A percentile compares a stretch with the other conserved stretches of the same genome.
Evolutionary conservation across 176 grass and related monocot genomes (phyloP).

Genomic region (Oryza rufipogon): DNA sequence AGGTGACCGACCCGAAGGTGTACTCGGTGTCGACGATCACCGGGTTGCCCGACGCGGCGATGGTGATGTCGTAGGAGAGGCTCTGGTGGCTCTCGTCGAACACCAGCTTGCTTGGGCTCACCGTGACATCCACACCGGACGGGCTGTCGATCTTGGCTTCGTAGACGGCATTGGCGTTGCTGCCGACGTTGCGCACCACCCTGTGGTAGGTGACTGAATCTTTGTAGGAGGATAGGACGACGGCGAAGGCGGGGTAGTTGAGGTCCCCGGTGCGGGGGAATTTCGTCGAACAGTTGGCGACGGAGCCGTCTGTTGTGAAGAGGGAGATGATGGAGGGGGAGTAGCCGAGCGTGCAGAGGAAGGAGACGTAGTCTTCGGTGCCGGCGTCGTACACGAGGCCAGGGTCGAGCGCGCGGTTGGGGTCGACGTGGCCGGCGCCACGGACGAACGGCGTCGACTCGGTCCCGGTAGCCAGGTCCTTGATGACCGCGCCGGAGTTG

Average conservation of each 20-base stretch:
- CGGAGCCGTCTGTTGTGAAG: slow-evolving; percentile 57
- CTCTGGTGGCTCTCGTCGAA: slow-evolving; percentile 56
- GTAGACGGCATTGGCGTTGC: slow-evolving; percentile 52
- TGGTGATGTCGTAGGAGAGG: slow-evolving; percentile 63
- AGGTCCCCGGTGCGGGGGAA: slow-evolving; percentile 64
- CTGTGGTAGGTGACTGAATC: slow-evolving; percentile 66
- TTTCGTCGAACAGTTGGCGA: slow-evolving; percentile 64
- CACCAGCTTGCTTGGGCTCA: slow-evolving; percentile 85
- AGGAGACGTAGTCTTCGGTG: slow-evolving; percentile 65
- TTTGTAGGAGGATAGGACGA: slow-evolving; percentile 62
- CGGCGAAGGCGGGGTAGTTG: slow-evolving; percentile 83
- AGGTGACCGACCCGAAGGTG: slow-evolving; percentile 63
- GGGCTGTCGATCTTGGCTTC: slow-evolving; percentile 49
- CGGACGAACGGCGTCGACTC: slow-evolving; percentile 81
- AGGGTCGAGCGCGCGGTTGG: slow-evolving; percentile 69
- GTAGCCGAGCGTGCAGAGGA: slow-evolving; percentile 84
- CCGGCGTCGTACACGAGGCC: slow-evolving; percentile 80
- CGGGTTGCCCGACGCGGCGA: slow-evolving; percentile 48
- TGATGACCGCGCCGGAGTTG: slow-evolving; percentile 60
- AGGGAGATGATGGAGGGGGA: slow-evolving; percentile 51
- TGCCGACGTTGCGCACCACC: slow-evolving; percentile 74
- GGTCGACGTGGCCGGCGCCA: slow-evolving; percentile 84
- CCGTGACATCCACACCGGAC: slow-evolving; percentile 63
- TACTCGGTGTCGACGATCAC: slow-evolving; percentile 57
- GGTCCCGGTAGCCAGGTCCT: slow-evolving; percentile 65